Evolutionary conservation across 148 eudicot species (phyloP), one percentile per base, ranked within the genome.

Genomic region (Euryodendron excelsum): DNA sequence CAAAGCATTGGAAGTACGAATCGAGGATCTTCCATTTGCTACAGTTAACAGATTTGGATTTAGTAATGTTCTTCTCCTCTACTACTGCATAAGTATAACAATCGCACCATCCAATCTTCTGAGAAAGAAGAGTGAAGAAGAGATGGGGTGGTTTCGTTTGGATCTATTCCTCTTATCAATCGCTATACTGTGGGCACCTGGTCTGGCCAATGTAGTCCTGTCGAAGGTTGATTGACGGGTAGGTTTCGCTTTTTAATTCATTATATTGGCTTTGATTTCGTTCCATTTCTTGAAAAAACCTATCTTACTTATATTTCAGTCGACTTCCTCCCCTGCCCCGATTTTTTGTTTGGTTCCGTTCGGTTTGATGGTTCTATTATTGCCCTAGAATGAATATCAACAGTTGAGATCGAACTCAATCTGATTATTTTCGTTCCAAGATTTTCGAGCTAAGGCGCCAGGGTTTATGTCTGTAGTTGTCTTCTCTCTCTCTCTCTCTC

Each of bases 151-250:
- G 81, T 60, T 84, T 73, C 85, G 87, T 31, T 72, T 83, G 69
- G 82, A 84, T 85, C 84, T 86, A 13, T 72, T 81, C 3, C 17
- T 84, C 11, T 50, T 89, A 61, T 4, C 80, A 56, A 36, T 83
- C 59, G 78, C 87, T 62, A 53, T 86, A 33, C 69, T 87, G 27
- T 81, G 73, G 37, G 76, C 92, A 1, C 84, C 82, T 61, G 89
- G 74, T 52, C 62, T 75, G 25, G 88, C 98, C 85, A 96, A 92
- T 91, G 94, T 93, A n/a, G 82, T 91, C 77, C 78, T 91, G 74
- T 84, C 90, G 84, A 91, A 86, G 75, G 85, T 91, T 73, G 95
- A 94, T 79, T 93, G 98, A 71, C 87, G 85, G 81, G 98, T 94
- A 83, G 41, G 87, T 84, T 39, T 80, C 73, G 53, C 73, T 52